Conservation (phyloP, 139 green algal genomes). For the Marvania coccoides region DNA sequence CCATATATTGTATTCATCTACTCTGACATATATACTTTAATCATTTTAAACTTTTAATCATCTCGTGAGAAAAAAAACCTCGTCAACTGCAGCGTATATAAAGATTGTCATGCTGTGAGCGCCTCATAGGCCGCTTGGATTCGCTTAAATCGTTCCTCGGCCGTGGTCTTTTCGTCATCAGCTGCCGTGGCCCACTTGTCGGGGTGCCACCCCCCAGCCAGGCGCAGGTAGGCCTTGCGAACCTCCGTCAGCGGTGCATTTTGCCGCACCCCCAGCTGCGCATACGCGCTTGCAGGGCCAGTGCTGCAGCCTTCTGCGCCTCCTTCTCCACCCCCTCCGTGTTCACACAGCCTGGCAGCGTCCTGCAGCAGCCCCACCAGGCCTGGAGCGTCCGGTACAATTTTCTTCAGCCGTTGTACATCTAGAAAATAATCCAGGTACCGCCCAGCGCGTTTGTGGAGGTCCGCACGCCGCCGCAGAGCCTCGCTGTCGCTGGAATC, state of each 20-base stretch:
- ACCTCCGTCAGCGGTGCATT: constrained; percentile 17
- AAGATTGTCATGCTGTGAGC: not conserved
- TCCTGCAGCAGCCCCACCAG: constrained; percentile 28
- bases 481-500: not conserved
- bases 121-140: constrained; percentile 24
- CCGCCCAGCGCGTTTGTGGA: constrained; percentile 6
- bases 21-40: not conserved
- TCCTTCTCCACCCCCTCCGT: too few relatives aligned
- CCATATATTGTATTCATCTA: not conserved
- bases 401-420: constrained; percentile 21
- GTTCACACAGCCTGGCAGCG: constrained; percentile 17
- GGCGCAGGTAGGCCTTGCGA: constrained; percentile 38
- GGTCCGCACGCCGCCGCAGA: constrained; percentile 13
- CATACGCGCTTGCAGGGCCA: constrained; percentile 2
- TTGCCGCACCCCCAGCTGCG: constrained; percentile 5
- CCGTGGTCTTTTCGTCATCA: constrained; percentile 2
- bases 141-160: constrained; percentile 24
- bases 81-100: not conserved
- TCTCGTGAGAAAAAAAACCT: not conserved
- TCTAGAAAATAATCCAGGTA: constrained; percentile 28
- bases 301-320: not conserved
- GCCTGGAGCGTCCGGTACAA: constrained; percentile 11
- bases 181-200: constrained; percentile 39
- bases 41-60: not conserved
- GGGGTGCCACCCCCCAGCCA: constrained; percentile 34